A percentile compares a stretch with the other conserved stretches of the same genome.
Conservation (phyloP, 2,329 filamentous ascomycete species). For the Macrophomina tecta region DNA sequence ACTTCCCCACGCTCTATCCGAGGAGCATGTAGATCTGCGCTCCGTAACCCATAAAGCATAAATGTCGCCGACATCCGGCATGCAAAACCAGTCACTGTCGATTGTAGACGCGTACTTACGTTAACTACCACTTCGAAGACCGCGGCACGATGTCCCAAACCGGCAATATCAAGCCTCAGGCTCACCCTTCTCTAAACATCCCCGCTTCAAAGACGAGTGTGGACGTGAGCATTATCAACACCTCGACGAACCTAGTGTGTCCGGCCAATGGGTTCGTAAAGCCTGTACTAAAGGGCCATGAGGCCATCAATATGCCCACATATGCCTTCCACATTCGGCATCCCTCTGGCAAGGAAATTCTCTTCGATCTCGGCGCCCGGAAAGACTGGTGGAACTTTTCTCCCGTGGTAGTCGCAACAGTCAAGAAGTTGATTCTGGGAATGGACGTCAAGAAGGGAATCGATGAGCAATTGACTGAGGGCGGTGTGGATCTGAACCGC, state of each 20-base stretch:
- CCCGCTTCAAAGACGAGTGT: constrained; percentile 12
- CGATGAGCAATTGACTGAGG: constrained; percentile 40
- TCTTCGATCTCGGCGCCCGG: constrained; percentile 56
- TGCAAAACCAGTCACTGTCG: background rate
- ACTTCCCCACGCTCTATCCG: constrained; percentile 17
- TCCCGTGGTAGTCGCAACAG: background rate
- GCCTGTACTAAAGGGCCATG: constrained; percentile 24
- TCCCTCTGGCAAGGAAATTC: constrained; percentile 45
- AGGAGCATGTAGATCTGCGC: constrained; percentile 13
- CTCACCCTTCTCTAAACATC: constrained; percentile 16
- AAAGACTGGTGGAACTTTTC: constrained; percentile 53
- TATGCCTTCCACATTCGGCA: constrained; percentile 59
- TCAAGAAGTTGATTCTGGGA: constrained; percentile 14
- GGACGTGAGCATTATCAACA: constrained; percentile 24
- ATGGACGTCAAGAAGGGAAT: constrained; percentile 47
- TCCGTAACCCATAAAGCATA: background rate
- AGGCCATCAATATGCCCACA: constrained; percentile 39
- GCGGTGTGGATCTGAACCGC: constrained; percentile 30
- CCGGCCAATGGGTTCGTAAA: constrained; percentile 25
- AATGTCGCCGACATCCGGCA: background rate
- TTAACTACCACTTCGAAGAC: background rate
- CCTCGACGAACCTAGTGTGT: constrained; percentile 25
- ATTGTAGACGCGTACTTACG: no score
- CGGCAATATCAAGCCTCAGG: constrained; percentile 21
- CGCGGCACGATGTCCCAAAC: constrained; percentile 16